Evolutionary conservation across 176 grass and related monocot genomes (phyloP), one percentile per base, ranked within the genome.

Genomic region (Hordeum marinum): DNA sequence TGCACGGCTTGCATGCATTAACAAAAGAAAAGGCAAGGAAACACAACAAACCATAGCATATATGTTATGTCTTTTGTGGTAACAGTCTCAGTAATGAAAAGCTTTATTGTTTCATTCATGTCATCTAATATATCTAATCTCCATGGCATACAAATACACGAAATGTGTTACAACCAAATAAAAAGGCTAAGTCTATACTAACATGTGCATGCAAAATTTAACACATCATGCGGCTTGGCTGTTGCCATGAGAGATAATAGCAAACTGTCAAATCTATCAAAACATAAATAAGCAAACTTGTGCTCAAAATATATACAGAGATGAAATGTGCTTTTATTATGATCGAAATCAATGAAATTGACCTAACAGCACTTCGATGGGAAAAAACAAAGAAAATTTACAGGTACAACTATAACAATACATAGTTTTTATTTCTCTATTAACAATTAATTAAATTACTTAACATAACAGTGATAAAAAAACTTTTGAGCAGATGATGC

Each of bases 261-360:
- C 48, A 52, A 52, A 52, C 48, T 52, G 48, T 15, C 40, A 20
- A 75, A 17, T 60, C 11, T 59, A 23, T 9, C 3, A 57, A 67
- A 60, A 83, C 68, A 72, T 29, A 20, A 60, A 72, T 72, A 72
- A 45, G 6, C n/a, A 72, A 73, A 73, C 41, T 73, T 73, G 7
- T 27, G 41, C 29, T 46, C 13, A 74, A 29, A 14, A 74, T 48
- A 73, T 17, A 20, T 74, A 29, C 8, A 48, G 14, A 17, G 41
- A 29, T 50, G 25, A 29, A 42, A 46, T 27, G 24, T 83, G 37
- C 42, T 84, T 83, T 75, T 64, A 14, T 50, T 75, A 46, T 31
- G 41, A 35, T 83, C 15, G 11, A 83, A 23, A 62, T 63, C 21
- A 29, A 46, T 29, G 71, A 74, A 73, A 50, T 31, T 43, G 25